A percentile compares a stretch with the other conserved stretches of the same genome.
Evolutionary conservation across 306 rosid species (phyloP).

Genomic region (Cajanus cajan): DNA sequence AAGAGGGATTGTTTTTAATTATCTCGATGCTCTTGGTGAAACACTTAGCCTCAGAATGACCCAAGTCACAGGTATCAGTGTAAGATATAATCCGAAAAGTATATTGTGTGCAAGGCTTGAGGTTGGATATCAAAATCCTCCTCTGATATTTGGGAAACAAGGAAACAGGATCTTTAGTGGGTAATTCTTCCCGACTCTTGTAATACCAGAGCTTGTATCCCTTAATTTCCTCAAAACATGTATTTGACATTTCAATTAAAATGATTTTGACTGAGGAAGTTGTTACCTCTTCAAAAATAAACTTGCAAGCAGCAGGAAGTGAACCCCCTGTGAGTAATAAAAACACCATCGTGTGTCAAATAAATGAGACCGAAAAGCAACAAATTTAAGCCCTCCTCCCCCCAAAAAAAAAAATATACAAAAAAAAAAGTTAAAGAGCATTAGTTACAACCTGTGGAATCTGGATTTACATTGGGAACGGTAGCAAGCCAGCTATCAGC

Average conservation of each 20-base stretch:
- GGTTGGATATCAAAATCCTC: conserved; percentile 83
- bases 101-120: conserved; percentile 89
- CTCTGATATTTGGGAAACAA: conserved; percentile 79
- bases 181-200: conserved; percentile 64
- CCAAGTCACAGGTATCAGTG: conserved; percentile 72
- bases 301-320: conserved; percentile 98
- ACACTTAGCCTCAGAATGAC: conserved; percentile 91
- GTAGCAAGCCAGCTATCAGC: conserved; percentile 71
- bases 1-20: conserved; percentile 43
- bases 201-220: conserved; percentile 97
- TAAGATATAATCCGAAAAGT: conserved; percentile 78
- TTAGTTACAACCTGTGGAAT: conserved; percentile 53
- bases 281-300: conserved; percentile 85
- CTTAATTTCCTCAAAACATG: conserved; percentile 49
- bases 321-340: conserved; percentile 67
- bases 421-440: background rate
- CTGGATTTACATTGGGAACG: conserved; percentile 52
- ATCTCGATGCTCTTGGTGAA: conserved; percentile 83
- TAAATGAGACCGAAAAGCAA: conserved; percentile 26
- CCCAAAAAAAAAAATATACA: background rate
- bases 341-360: conserved; percentile 24
- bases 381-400: background rate
- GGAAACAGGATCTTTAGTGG: conserved; percentile 71
- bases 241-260: conserved; percentile 64
- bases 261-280: conserved; percentile 70